Evolutionary conservation across 441 rosid genomes (phyloP).

Genomic region (Pelargonium australe): DNA sequence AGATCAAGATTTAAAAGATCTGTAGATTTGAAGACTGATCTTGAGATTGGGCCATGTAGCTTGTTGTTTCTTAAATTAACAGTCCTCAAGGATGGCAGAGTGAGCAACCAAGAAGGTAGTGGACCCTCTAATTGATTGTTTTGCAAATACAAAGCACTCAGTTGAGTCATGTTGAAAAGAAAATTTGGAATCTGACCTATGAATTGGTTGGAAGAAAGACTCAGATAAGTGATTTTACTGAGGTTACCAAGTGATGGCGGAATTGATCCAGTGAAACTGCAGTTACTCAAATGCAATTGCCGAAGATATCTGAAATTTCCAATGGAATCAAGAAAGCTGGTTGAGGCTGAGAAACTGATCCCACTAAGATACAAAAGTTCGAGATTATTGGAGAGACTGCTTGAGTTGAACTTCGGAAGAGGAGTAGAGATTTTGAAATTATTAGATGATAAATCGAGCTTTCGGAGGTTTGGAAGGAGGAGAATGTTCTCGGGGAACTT

Average conservation of each 20-base stretch:
- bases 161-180: background rate
- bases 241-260: constrained; percentile 16
- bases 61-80: background rate
- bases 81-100: background rate
- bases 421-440: background rate
- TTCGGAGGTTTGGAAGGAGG: background rate
- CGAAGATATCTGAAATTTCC: background rate
- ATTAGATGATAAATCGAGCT: background rate
- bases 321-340: background rate
- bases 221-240: background rate
- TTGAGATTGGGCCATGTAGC: background rate
- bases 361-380: background rate
- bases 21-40: background rate
- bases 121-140: background rate
- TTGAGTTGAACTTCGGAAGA: background rate
- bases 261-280: constrained; percentile 9
- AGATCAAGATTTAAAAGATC: constrained; percentile 4
- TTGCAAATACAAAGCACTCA: background rate
- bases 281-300: background rate
- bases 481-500: background rate
- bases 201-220: background rate
- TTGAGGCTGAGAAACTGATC: background rate
- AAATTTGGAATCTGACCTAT: background rate
- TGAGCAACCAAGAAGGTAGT: background rate
- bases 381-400: constrained; percentile 3